These are phyloP conservation scores for Entonaema liquescens DNA, from an alignment of 495 filamentous ascomycete species.

Conservation along the genomic window DNA sequence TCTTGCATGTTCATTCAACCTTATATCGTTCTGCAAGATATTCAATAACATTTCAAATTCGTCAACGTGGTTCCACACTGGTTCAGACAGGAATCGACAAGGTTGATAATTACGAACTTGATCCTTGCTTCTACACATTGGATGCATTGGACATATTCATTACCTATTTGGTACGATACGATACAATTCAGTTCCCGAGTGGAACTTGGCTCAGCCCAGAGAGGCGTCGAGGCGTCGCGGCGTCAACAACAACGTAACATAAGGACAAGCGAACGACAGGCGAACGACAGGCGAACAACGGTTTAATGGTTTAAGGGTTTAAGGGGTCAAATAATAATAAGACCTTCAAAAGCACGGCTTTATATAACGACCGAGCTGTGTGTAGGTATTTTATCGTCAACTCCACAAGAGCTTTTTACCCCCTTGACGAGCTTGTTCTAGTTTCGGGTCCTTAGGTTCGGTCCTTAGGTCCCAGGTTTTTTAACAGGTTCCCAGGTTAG, in stretches of 20 bases:
- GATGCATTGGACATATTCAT: slow-evolving; percentile 10
- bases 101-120: slow-evolving; percentile 31
- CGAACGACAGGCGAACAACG: not conserved
- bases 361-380: slow-evolving; percentile 10
- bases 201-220: slow-evolving; percentile 34
- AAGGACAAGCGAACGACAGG: not conserved
- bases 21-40: slow-evolving; percentile 1
- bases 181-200: slow-evolving; percentile 25
- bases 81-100: slow-evolving; percentile 32
- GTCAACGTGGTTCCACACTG: slow-evolving; percentile 25
- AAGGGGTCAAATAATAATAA: not conserved
- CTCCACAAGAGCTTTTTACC: slow-evolving; percentile 30
- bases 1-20: slow-evolving; percentile 26
- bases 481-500: slow-evolving; percentile 1
- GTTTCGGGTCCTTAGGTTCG: slow-evolving; percentile 1
- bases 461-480: slow-evolving; percentile 1
- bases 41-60: slow-evolving; percentile 24
- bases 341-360: not conserved
- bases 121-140: slow-evolving; percentile 26
- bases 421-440: slow-evolving; percentile 10
- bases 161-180: slow-evolving; percentile 28
- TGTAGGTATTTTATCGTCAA: slow-evolving; percentile 13
- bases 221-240: slow-evolving; percentile 4
- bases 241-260: slow-evolving; percentile 14
- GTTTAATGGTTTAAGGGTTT: not conserved